Conservation (phyloP, 2,329 filamentous ascomycete species). For the Periconia digitata region DNA sequence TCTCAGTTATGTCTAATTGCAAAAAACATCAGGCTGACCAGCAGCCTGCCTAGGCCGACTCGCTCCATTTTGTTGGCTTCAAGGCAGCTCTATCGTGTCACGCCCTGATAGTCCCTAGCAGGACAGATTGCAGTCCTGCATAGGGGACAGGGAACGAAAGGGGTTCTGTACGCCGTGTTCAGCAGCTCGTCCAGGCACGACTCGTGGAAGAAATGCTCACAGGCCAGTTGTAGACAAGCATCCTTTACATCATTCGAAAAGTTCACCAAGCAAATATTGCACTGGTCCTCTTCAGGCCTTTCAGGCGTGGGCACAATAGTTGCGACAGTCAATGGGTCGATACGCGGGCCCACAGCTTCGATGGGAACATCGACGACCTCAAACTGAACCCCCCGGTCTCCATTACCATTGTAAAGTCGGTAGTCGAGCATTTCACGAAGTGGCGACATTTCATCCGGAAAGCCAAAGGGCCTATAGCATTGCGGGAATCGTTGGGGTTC, state of each 20-base stretch:
- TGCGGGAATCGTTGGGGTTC: neutral
- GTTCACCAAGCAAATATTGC: neutral
- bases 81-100: too few species aligned
- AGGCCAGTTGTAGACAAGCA: neutral
- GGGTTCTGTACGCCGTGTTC: neutral
- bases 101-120: neutral
- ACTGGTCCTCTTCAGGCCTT: neutral
- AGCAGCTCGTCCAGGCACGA: neutral
- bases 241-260: neutral
- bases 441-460: neutral
- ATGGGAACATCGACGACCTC: neutral
- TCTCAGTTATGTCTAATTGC: too few species aligned
- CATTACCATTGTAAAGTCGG: too few species aligned
- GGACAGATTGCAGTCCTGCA: neutral
- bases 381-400: neutral
- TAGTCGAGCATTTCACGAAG: neutral
- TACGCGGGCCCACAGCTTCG: neutral
- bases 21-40: too few species aligned
- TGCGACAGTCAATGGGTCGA: neutral
- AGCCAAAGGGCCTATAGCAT: neutral
- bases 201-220: neutral
- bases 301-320: neutral
- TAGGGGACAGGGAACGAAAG: neutral
- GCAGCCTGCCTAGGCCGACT: too few species aligned
- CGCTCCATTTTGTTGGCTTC: too few species aligned